Conservation (phyloP, 169 alveolate genomes). For the Babesia caballi region DNA sequence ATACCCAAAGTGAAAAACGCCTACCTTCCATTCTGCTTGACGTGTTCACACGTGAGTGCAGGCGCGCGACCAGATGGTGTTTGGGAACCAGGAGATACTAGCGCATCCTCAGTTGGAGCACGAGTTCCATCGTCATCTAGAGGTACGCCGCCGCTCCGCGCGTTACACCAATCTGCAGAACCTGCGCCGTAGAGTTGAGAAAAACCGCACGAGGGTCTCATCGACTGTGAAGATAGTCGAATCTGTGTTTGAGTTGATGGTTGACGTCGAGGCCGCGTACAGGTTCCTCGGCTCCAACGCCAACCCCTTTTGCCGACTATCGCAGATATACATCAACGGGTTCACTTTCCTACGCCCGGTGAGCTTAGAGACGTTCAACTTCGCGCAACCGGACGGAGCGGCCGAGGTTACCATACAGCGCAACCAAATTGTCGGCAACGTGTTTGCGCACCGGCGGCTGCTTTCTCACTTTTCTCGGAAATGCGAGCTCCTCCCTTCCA, state of each 20-base stretch:
- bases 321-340: slow-evolving; percentile 50
- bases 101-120: slow-evolving; percentile 41
- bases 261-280: slow-evolving; percentile 27
- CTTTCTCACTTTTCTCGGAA: slow-evolving; percentile 14
- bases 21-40: no score
- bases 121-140: slow-evolving; percentile 21
- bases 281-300: slow-evolving; percentile 41
- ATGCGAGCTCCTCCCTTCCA: slow-evolving; percentile 55
- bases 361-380: slow-evolving; percentile 10
- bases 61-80: slow-evolving; percentile 64
- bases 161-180: background rate
- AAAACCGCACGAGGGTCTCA: background rate
- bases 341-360: slow-evolving; percentile 33
- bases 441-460: slow-evolving; percentile 37
- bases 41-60: background rate
- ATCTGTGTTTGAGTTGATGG: slow-evolving; percentile 28
- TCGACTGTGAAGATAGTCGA: slow-evolving; percentile 9
- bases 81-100: slow-evolving; percentile 58
- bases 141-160: background rate
- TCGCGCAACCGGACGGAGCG: background rate
- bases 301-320: slow-evolving; percentile 38
- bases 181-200: background rate
- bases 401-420: slow-evolving; percentile 28
- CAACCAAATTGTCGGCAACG: slow-evolving; percentile 14
- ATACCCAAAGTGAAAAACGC: no score